Evolutionary conservation across 441 rosid genomes (phyloP).

Genomic region (Euphorbia schlechtendalii): DNA sequence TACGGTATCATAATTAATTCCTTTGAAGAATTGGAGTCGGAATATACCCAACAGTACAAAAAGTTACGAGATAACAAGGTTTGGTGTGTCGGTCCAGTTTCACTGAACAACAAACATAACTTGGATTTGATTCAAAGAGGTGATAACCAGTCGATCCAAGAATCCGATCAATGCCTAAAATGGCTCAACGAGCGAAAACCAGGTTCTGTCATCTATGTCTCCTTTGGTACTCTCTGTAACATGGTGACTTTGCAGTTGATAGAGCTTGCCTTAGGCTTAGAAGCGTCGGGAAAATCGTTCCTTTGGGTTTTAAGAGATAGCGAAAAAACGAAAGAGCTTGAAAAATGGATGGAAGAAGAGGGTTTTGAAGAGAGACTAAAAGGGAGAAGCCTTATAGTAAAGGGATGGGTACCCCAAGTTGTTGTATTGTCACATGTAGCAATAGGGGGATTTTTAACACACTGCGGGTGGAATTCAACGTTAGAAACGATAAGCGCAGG

Average conservation of each 20-base stretch:
- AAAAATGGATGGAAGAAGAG: constrained; percentile 22
- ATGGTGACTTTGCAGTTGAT: constrained; percentile 19
- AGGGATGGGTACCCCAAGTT: constrained; percentile 43
- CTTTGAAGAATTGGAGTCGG: constrained; percentile 34
- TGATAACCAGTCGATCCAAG: constrained; percentile 17
- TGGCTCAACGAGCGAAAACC: constrained; percentile 31
- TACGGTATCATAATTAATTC: constrained; percentile 30
- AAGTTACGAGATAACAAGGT: constrained; percentile 17
- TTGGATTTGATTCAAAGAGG: constrained; percentile 32
- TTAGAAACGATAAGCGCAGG: constrained; percentile 27
- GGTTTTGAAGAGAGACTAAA: constrained; percentile 23
- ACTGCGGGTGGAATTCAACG: constrained; percentile 38
- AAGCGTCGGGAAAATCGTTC: constrained; percentile 31
- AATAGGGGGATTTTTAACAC: constrained; percentile 37
- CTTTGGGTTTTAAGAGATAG: constrained; percentile 30
- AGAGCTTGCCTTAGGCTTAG: constrained; percentile 35
- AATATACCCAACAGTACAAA: constrained; percentile 18
- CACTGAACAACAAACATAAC: constrained; percentile 21
- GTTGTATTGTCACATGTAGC: constrained; percentile 30
- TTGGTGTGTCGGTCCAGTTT: constrained; percentile 40
- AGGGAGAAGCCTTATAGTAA: constrained; percentile 27
- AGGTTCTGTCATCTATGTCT: constrained; percentile 31
- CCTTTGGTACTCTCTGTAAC: constrained; percentile 30
- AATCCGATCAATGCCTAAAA: constrained; percentile 3
- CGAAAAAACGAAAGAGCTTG: constrained; percentile 11